These are phyloP conservation scores for Emergomyces orientalis DNA, from an alignment of 2,329 filamentous ascomycete species.

Conservation along the genomic window DNA sequence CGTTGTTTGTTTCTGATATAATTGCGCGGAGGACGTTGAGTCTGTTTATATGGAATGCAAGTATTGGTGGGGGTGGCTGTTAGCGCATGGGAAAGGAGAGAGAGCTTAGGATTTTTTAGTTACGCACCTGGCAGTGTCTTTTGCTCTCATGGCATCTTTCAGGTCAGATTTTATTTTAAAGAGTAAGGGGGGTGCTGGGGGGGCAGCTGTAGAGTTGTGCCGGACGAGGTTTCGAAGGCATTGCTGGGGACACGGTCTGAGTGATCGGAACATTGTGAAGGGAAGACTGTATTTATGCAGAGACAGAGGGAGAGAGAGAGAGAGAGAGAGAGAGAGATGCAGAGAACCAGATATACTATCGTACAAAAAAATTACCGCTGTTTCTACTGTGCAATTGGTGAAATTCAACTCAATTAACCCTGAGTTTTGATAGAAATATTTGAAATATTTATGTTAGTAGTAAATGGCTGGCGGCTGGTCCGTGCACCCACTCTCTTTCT, in stretches of 20 bases:
- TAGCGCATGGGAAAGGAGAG: background rate
- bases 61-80: background rate
- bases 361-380: background rate
- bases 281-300: background rate
- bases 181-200: conserved; percentile 35
- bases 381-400: conserved; percentile 2
- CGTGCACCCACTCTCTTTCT: conserved; percentile 28
- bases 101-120: conserved; percentile 3
- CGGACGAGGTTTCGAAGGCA: conserved; percentile 17
- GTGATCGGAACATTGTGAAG: conserved; percentile 26
- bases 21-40: conserved; percentile 41
- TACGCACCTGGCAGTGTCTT: conserved; percentile 37
- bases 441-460: background rate
- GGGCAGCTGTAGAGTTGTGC: conserved; percentile 33
- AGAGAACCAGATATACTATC: background rate
- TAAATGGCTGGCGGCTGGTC: conserved; percentile 13
- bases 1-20: conserved; percentile 43
- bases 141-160: conserved; percentile 42
- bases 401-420: background rate
- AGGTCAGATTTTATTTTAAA: conserved; percentile 38
- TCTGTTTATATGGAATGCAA: conserved; percentile 20
- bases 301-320: too few relatives aligned
- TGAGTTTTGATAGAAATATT: background rate
- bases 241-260: conserved; percentile 22
- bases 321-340: background rate